phyloP scores from a whole-genome alignment of 176 grass and related monocot genomes.

The Aegilops longissima region DNA sequence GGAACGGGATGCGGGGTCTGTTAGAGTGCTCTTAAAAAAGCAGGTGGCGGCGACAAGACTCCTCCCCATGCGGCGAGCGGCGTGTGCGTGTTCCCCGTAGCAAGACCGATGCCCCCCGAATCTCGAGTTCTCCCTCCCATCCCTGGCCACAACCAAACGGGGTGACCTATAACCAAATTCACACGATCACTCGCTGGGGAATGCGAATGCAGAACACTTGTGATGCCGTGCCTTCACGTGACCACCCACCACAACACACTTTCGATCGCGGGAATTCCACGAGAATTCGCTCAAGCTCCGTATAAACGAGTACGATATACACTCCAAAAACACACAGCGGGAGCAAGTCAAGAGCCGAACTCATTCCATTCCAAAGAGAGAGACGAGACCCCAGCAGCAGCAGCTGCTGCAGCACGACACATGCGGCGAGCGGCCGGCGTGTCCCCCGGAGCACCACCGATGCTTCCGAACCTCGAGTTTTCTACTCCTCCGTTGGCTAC shows the following conservation, averaged over 20 bases:
- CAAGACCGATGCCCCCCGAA: not conserved
- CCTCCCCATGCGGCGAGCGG: too few relatives aligned
- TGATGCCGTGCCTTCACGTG: too few relatives aligned
- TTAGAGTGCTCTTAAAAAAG: too few relatives aligned
- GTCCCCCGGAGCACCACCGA: constrained; percentile 19
- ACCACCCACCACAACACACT: too few relatives aligned
- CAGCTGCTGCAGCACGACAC: not conserved
- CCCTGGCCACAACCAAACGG: too few relatives aligned
- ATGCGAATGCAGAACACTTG: too few relatives aligned
- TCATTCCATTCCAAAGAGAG: too few relatives aligned
- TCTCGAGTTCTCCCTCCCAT: not conserved
- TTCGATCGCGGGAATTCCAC: not conserved
- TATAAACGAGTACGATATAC: not conserved
- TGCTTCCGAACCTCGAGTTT: not conserved
- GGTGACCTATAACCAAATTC: too few relatives aligned
- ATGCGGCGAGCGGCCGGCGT: constrained; percentile 21
- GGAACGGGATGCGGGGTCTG: too few relatives aligned
- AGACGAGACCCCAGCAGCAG: not conserved
- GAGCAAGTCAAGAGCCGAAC: not conserved
- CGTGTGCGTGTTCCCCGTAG: constrained; percentile 1
- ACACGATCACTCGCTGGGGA: too few relatives aligned
- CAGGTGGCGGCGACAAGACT: too few relatives aligned
- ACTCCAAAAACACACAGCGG: not conserved
- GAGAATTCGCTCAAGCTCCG: not conserved
- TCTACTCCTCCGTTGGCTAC: not conserved